These are phyloP conservation scores for Colletotrichum tabaci DNA, from an alignment of 2,329 filamentous ascomycete genomes.

Conservation along the genomic window DNA sequence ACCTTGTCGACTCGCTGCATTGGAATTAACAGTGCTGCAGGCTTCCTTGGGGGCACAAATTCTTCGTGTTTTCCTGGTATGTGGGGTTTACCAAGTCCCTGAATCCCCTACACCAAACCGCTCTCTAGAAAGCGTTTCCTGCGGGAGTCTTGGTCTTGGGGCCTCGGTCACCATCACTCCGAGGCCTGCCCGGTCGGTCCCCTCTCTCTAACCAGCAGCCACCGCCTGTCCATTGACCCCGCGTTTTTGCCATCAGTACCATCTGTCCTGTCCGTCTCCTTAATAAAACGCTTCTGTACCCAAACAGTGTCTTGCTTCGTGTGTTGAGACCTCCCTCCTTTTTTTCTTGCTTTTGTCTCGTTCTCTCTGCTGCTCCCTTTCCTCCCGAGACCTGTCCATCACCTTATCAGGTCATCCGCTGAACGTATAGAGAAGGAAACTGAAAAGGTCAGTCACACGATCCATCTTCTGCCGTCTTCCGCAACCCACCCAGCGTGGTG, in stretches of 20 bases:
- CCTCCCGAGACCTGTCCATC: not conserved
- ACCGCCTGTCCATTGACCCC: conserved; percentile 18
- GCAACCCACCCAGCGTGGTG: too few species aligned
- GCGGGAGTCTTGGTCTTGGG: conserved; percentile 27
- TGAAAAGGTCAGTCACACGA: conserved; percentile 4
- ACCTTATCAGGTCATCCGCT: not conserved
- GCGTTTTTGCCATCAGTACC: conserved; percentile 2
- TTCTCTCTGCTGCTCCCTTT: not conserved
- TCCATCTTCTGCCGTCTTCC: not conserved
- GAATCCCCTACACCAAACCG: not conserved
- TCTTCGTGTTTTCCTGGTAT: too few species aligned
- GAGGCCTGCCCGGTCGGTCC: not conserved
- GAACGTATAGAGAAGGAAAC: not conserved
- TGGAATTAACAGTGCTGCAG: too few species aligned
- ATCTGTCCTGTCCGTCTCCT: conserved; percentile 2
- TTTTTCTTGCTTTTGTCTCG: not conserved
- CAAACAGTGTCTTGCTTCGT: not conserved
- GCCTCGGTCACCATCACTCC: conserved; percentile 33
- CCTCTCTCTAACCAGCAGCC: not conserved
- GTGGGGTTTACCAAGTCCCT: conserved; percentile 8
- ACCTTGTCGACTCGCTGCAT: not conserved
- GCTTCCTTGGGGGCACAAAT: not conserved
- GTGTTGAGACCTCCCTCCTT: not conserved
- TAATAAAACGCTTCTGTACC: conserved; percentile 22
- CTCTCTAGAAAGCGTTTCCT: conserved; percentile 20